A percentile compares a stretch with the other conserved stretches of the same genome.
phyloP scores from a whole-genome alignment of 2,329 filamentous ascomycete species.

The Leptographium flavum region DNA sequence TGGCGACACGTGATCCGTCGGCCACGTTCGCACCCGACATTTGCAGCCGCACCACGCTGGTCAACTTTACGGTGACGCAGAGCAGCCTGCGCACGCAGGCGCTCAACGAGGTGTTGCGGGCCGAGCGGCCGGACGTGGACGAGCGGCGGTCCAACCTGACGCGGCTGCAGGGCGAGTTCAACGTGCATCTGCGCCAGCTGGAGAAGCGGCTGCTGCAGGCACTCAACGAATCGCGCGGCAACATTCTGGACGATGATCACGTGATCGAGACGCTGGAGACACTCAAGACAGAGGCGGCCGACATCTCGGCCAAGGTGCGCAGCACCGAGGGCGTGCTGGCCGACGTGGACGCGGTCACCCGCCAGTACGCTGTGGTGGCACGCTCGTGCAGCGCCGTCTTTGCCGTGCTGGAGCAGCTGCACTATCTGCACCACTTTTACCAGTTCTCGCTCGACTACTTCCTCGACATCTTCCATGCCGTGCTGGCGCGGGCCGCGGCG shows the following conservation, averaged over 20 bases:
- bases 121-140: constrained; percentile 92
- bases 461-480: constrained; percentile 89
- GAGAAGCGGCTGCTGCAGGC: constrained; percentile 91
- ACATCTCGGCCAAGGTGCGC: constrained; percentile 90
- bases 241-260: constrained; percentile 95
- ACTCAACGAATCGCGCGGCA: constrained; percentile 91
- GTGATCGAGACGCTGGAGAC: constrained; percentile 97
- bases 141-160: constrained; percentile 93
- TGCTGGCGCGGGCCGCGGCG: constrained; percentile 58
- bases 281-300: constrained; percentile 90
- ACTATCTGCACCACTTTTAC: constrained; percentile 98
- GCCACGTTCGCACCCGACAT: constrained; percentile 89
- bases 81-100: constrained; percentile 98
- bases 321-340: constrained; percentile 97
- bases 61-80: constrained; percentile 98
- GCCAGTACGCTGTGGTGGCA: constrained; percentile 86
- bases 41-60: constrained; percentile 95
- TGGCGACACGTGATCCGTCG: constrained; percentile 92
- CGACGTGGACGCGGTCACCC: constrained; percentile 90
- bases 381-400: constrained; percentile 95
- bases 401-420: constrained; percentile 88
- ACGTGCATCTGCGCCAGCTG: constrained; percentile 87
- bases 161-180: constrained; percentile 98
- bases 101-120: constrained; percentile 92
- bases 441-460: constrained; percentile 99